These are phyloP conservation scores for Rossbeevera mucosa DNA, from an alignment of 768 basidiomycete species.

Conservation along the genomic window DNA sequence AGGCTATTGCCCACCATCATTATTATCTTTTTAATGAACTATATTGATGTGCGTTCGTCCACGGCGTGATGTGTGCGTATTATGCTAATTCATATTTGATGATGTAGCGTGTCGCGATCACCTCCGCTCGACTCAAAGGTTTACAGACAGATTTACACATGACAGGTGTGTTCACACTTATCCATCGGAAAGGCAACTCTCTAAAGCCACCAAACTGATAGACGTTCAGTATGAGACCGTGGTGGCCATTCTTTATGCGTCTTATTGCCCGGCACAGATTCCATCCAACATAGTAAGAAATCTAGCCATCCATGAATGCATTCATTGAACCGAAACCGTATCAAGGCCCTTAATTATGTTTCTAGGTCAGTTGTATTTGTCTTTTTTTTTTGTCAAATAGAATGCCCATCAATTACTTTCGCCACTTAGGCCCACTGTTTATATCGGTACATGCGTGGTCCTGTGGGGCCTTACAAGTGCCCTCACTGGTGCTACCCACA, in stretches of 20 bases:
- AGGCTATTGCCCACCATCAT: constrained; percentile 27
- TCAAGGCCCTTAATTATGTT: constrained; percentile 51
- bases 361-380: constrained; percentile 36
- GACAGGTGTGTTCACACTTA: constrained; percentile 17
- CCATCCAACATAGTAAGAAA: constrained; percentile 59
- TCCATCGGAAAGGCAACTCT: neutral
- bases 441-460: constrained; percentile 57
- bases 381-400: neutral
- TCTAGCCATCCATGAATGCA: neutral
- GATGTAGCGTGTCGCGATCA: constrained; percentile 35
- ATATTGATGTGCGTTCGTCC: constrained; percentile 19
- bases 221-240: constrained; percentile 51
- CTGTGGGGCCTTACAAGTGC: constrained; percentile 62
- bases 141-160: constrained; percentile 37
- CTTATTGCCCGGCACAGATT: constrained; percentile 60
- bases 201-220: constrained; percentile 20
- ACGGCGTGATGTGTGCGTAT: neutral
- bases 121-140: constrained; percentile 37
- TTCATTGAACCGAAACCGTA: neutral
- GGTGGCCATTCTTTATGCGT: constrained; percentile 51
- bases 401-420: neutral
- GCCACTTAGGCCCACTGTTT: constrained; percentile 49
- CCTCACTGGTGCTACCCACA: constrained; percentile 51
- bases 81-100: neutral
- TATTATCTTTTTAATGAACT: constrained; percentile 24